Base-by-base conservation (phyloP, 805 yeast species). In the Pichia ethanolica region DNA sequence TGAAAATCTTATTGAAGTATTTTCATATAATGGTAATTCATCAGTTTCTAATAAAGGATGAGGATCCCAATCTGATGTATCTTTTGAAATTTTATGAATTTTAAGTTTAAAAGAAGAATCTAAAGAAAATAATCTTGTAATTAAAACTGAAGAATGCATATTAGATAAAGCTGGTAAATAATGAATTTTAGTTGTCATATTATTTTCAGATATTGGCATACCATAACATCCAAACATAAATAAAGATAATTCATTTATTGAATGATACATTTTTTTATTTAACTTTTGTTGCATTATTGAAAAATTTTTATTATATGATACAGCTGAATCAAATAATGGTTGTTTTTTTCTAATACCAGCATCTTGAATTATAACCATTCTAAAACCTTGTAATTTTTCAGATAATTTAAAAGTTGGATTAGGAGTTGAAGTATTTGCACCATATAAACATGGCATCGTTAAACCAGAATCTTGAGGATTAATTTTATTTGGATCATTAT, bases 171-270 rank as follows among this genome's bases (percentile, higher is more conserved):
- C 60, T 1, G 81, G 81, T 14, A 78, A 59, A 41, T 66, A 54
- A 59, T 78, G 82, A 3, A 78, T 57, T 52, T 78, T 78, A 5
- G 78, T 73, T 11, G 71, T 61, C 26, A 70, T 60, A 20, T 67
- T 65, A 14, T 67, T 61, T 48, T 78, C 81, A 50, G 69, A 74
- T 7, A 75, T 64, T 8, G 79, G 77, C 34, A 78, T 63, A 0
- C 83, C 82, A 47, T 60, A 59, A 46, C 77, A 73, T 11, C 83
- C 83, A 61, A 78, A 78, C 77, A 78, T 75, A 54, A 71, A 75
- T 49, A 74, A 74, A 30, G 75, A 70, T 25, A 78, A 56, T 51
- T 78, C 82, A 48, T 63, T 65, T 26, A 66, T 53, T 14, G 72
- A 67, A 53, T 77, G 80, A 47, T 69, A 66, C 3, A 64, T 62